Evolutionary conservation across 305 asterid species (phyloP), one percentile per base, ranked within the genome.

Genomic region (Fraxinus velutina): DNA sequence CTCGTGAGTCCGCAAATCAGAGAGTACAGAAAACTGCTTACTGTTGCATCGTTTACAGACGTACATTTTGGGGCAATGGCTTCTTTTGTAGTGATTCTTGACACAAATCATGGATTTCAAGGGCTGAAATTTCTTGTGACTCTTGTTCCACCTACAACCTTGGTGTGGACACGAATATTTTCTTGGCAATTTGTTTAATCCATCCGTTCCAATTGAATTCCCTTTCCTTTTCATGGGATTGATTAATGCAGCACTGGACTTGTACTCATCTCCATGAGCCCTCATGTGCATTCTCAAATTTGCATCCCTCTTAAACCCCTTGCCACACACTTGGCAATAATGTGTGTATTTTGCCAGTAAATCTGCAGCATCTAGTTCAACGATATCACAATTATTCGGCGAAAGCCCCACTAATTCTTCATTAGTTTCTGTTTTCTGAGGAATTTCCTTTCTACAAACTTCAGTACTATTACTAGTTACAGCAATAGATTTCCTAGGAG

Each of bases 201-300:
- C 82, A 44, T 68, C 81, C 8, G 13, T 70, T 73, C 77, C 82
- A 27, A 42, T 27, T 1, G 4, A 70, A 2, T 33, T 64, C 3
- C 21, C 12, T 21, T 9, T 52, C 4, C 83, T 81, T 79, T 90
- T 90, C 81, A 73, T 37, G 0, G 97, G 98, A 81, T 92, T 91
- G 76, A 85, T 89, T 22, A 94, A 89, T n/a, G 97, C 96, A 0
- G 92, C 96, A 78, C 81, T 89, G 64, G 98, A 89, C 79, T 94
- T 94, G 86, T 91, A 93, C 83, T 90, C 93, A 37, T 94, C 97
- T 52, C 98, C 98, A 81, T 94, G 98, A 30, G 98, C 98, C 80
- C 98, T 84, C 98, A 94, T 94, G 80, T 94, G 98, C 98, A 94
- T 93, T 70, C 98, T 84, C 55, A 94, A 86, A 83, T 94, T 94